Evolutionary conservation across 345 rosid genomes (phyloP), one percentile per base, ranked within the genome.

Genomic region (Eucalyptus pumila): DNA sequence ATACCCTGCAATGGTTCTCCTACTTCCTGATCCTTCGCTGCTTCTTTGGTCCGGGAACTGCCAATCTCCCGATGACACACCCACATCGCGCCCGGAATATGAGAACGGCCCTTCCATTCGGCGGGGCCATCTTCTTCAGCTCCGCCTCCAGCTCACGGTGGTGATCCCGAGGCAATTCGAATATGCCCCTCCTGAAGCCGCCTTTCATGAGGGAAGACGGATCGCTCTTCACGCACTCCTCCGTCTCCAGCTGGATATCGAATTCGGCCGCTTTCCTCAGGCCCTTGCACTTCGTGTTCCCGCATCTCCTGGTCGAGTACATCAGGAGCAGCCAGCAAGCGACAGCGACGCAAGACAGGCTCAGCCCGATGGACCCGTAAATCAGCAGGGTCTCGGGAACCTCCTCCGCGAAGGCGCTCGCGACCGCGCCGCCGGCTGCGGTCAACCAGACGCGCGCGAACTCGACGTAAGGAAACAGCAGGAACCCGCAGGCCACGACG

Each of bases 211-310:
- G 47, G 83, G 83, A 76, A 76, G 83, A 76, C 83, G 47, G 83
- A 76, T 37, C 45, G 47, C 65, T 94, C 95, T 94, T 97, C n/a
- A 97, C 94, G 89, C 97, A 96, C 85, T 96, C 97, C 92, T 96
- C 99, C 7, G 98, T 97, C 94, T 97, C 97, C 54, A 97, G 88
- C 94, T 95, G 97, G 89, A 97, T 96, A 93, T 97, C 98, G 27
- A 96, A 96, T 91, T 96, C 97, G 0, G 96, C 95, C 2, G 93
- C 97, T 88, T 94, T 95, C 90, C 96, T 94, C 86, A 96, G 93
- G 11, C 98, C 99, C 92, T 93, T 95, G 50, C 99, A 97, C n/a
- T 93, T 94, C 1, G 97, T 96, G n/a, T 95, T 97, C 90, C 96
- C 96, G 80, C 90, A 89, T 85, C 88, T 80, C 81, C 87, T 23